These are phyloP conservation scores for Stachybotrys chlorohalonatus DNA, from an alignment of 2,329 filamentous ascomycete genomes.

Conservation along the genomic window DNA sequence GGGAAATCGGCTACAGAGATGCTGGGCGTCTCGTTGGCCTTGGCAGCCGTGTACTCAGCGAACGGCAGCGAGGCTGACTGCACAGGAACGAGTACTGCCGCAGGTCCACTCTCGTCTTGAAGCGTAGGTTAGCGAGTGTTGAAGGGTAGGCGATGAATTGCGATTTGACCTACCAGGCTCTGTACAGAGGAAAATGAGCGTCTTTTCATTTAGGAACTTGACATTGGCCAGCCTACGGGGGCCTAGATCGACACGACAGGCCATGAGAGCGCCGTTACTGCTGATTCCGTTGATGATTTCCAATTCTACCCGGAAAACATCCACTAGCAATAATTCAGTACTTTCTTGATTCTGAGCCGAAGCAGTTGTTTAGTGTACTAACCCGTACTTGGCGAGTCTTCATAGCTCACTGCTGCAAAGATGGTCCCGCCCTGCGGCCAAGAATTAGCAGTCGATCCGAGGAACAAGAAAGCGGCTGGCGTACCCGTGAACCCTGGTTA, in stretches of 20 bases:
- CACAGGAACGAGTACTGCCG: conserved; percentile 26
- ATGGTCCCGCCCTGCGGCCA: conserved; percentile 22
- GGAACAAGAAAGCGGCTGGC: conserved; percentile 4
- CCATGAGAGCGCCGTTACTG: conserved; percentile 26
- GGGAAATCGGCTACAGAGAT: conserved; percentile 8
- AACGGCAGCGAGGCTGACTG: conserved; percentile 26
- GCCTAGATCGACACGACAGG: conserved; percentile 31
- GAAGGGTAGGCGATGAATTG: neutral
- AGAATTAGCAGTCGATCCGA: conserved; percentile 5
- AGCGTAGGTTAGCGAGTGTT: neutral
- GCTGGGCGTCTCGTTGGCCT: conserved; percentile 1
- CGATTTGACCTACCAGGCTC: conserved; percentile 19
- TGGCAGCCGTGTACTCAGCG: conserved; percentile 20
- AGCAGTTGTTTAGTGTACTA: conserved; percentile 3
- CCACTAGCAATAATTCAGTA: conserved; percentile 30
- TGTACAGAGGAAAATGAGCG: conserved; percentile 50
- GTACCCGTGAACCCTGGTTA: conserved; percentile 20
- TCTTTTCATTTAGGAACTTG: conserved; percentile 57
- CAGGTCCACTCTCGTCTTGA: conserved; percentile 13
- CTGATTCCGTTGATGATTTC: conserved; percentile 52
- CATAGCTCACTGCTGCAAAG: conserved; percentile 32
- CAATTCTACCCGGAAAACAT: conserved; percentile 45
- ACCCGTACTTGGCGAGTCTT: conserved; percentile 28
- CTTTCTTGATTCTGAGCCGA: neutral
- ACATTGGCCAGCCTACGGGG: conserved; percentile 46